Conservation (phyloP, 805 yeast genomes). For the Starmera quercuum region DNA sequence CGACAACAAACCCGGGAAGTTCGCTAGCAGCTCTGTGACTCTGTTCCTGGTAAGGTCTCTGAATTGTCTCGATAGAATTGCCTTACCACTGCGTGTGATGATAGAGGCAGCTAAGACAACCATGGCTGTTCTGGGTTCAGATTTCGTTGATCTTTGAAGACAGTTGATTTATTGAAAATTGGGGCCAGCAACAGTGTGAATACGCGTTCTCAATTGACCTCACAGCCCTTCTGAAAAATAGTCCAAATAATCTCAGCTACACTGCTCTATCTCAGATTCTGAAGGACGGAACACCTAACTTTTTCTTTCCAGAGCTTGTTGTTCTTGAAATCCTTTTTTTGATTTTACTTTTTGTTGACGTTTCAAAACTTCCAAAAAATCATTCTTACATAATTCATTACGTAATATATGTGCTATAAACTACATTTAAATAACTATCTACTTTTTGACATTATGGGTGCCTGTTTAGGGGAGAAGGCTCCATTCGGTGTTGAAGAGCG, state of each 20-base stretch:
- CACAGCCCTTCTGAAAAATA: too few relatives aligned
- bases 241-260: too few relatives aligned
- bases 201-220: too few relatives aligned
- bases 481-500: conserved; percentile 1
- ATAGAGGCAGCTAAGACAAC: conserved; percentile 90
- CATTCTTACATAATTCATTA: background rate
- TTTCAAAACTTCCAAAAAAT: background rate
- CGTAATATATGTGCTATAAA: too few relatives aligned
- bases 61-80: conserved; percentile 88
- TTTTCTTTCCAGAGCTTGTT: background rate
- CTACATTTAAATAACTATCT: too few relatives aligned
- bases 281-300: too few relatives aligned
- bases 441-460: too few relatives aligned
- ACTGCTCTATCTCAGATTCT: too few relatives aligned
- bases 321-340: conserved; percentile 1
- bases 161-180: too few relatives aligned
- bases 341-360: conserved; percentile 2
- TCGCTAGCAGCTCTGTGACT: conserved; percentile 77
- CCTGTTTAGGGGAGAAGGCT: background rate
- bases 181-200: too few relatives aligned
- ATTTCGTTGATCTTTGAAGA: too few relatives aligned
- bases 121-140: too few relatives aligned
- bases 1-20: conserved; percentile 73
- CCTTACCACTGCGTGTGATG: conserved; percentile 89
- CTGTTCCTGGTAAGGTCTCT: conserved; percentile 77